Evolutionary conservation across 441 rosid genomes (phyloP), one percentile per base, ranked within the genome.

Genomic region (Populus tomentosa): DNA sequence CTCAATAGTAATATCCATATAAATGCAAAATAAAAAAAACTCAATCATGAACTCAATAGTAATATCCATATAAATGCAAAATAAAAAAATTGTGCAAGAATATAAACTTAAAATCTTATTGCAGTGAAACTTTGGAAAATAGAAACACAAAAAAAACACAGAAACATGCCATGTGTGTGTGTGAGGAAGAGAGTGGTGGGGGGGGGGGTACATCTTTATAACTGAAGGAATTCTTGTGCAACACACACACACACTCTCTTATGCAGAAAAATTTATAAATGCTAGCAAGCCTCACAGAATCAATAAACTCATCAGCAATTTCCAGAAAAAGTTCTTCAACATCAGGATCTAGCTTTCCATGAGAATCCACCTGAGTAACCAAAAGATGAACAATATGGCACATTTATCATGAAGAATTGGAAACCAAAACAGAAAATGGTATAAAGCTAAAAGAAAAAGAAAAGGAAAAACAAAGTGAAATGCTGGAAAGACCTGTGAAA

Each of bases 311-410:
- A 81, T 96, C 99, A 18, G 98, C 99, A 75, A 94, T 79, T 89
- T 96, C 99, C 86, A 94, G 84, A 85, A 94, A 94, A 80, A 94
- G 90, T 85, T 92, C 98, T 85, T 92, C 99, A 78, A 96, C 98
- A 64, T 88, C 95, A 70, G 96, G 92, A 86, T 89, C 96, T 83
- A 96, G 72, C 79, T 87, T 92, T 76, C 89, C 94, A 77, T 79
- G 90, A 33, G 91, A 85, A 86, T 92, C 97, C 82, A 96, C 98
- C 99, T 96, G 83, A 77, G 66, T 69, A 79, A 46, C n/a, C 70
- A 38, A 24, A 20, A 78, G 26, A 74, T 26, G 23, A 4, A 42
- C 28, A 65, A 63, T 46, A 75, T 65, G 67, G 63, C 21, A 53
- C 24, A n/a, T 10, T 74, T 38, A 63, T 66, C 61, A 71, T 64